phyloP scores from a whole-genome alignment of 352 stramenopile genomes.

The Chrysophaeum taylorii region DNA sequence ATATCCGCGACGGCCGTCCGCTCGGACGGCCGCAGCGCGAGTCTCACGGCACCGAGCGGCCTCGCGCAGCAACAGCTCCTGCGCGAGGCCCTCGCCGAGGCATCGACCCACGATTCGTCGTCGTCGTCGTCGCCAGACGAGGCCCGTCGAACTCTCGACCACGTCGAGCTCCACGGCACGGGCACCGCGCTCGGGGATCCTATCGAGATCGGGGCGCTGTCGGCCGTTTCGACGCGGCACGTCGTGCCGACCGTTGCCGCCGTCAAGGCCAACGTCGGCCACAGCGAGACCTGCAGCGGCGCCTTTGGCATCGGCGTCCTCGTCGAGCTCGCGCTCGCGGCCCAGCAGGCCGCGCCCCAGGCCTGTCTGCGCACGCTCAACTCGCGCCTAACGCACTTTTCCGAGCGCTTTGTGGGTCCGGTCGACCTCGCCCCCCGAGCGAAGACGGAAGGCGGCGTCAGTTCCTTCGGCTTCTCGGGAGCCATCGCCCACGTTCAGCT shows the following conservation, averaged over 20 bases:
- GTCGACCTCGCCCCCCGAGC: too few relatives aligned
- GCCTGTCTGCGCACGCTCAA: too few relatives aligned
- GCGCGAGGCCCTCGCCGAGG: neutral
- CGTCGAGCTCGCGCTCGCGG: too few relatives aligned
- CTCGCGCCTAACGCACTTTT: too few relatives aligned
- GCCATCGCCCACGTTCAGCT: neutral
- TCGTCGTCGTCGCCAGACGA: too few relatives aligned
- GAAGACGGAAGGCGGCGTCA: too few relatives aligned
- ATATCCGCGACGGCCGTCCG: neutral
- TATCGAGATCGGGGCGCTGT: conserved; percentile 2
- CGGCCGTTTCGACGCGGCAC: neutral
- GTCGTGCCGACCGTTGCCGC: neutral
- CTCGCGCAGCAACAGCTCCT: neutral
- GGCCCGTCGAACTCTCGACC: too few relatives aligned
- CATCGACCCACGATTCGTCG: too few relatives aligned
- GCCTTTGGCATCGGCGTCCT: neutral
- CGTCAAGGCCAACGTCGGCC: neutral
- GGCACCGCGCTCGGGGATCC: neutral
- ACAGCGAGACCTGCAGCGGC: neutral
- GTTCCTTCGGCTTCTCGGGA: neutral
- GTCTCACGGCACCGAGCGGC: neutral
- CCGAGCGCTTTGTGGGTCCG: too few relatives aligned
- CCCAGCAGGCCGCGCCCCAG: too few relatives aligned
- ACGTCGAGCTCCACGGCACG: neutral
- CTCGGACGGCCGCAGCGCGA: neutral